A percentile compares a stretch with the other conserved stretches of the same genome.
phyloP scores from a whole-genome alignment of 176 grass and related monocot species.

The Urochloa ruziziensis region DNA sequence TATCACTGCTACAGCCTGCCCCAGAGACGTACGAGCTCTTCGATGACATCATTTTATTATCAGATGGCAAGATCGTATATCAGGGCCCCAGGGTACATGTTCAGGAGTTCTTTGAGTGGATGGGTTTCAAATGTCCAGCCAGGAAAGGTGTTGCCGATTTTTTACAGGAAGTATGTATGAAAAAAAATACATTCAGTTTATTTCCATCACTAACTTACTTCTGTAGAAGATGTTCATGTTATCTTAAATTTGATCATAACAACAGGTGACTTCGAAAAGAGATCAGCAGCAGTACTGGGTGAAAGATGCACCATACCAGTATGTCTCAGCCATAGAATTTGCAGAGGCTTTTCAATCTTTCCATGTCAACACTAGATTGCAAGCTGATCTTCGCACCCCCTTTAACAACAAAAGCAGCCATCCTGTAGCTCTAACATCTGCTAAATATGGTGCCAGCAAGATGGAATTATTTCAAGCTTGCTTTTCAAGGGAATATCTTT shows the following conservation, averaged over 20 bases:
- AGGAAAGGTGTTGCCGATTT: conserved; percentile 50
- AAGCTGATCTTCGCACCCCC: not conserved
- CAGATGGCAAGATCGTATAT: conserved; percentile 48
- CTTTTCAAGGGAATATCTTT: conserved; percentile 32
- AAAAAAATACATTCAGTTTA: not conserved
- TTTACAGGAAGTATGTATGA: conserved; percentile 44
- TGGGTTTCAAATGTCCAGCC: conserved; percentile 51
- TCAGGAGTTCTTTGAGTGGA: conserved; percentile 43
- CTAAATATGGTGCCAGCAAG: conserved; percentile 39
- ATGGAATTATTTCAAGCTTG: conserved; percentile 38
- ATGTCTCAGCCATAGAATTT: conserved; percentile 32
- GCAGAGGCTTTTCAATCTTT: conserved; percentile 30
- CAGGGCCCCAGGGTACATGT: conserved; percentile 36
- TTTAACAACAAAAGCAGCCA: conserved; percentile 41
- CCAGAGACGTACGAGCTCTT: conserved; percentile 55
- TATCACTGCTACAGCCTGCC: conserved; percentile 42
- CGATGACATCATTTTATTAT: conserved; percentile 48
- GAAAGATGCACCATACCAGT: conserved; percentile 27
- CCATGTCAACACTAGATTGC: not conserved
- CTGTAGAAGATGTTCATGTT: not conserved
- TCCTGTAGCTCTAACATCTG: conserved; percentile 18
- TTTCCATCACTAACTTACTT: not conserved
- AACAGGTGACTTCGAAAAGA: conserved; percentile 30
- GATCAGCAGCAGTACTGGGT: conserved; percentile 41
- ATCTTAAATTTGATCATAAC: not conserved